Evolutionary conservation across 192 early-diverging fungal species (phyloP).

Genomic region (Endogone sp.): DNA sequence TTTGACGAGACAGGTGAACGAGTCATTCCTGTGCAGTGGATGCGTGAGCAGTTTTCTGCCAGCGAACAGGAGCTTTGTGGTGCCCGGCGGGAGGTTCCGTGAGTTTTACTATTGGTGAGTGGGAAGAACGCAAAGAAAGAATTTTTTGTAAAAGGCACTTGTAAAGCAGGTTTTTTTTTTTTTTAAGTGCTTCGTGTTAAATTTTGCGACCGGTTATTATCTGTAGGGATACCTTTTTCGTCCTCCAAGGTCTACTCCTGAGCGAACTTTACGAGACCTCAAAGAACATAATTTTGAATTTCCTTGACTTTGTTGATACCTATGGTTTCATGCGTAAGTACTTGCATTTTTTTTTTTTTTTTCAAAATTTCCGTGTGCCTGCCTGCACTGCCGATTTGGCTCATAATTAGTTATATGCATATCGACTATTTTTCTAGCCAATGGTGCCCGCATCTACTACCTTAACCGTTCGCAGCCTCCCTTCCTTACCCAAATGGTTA

Average conservation of each 20-base stretch:
- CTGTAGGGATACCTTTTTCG: slow-evolving; percentile 63
- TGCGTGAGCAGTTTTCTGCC: slow-evolving; percentile 55
- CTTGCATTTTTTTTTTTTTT: neutral
- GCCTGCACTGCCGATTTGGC: neutral
- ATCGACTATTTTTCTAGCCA: slow-evolving; percentile 47
- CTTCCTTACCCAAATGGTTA: slow-evolving; percentile 64
- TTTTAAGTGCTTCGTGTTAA: no score
- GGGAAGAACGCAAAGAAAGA: no score
- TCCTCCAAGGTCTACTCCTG: slow-evolving; percentile 57
- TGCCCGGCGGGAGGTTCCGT: slow-evolving; percentile 69
- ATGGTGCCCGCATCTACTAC: slow-evolving; percentile 73
- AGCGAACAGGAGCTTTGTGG: slow-evolving; percentile 57
- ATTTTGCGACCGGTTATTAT: no score
- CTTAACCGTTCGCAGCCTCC: slow-evolving; percentile 75
- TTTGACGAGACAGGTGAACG: slow-evolving; percentile 52
- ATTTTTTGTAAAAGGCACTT: no score
- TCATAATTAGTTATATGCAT: no score
- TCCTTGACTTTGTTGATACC: slow-evolving; percentile 51
- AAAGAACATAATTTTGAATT: slow-evolving; percentile 52
- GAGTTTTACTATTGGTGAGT: slow-evolving; percentile 67
- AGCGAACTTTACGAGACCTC: slow-evolving; percentile 48
- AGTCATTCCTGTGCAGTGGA: slow-evolving; percentile 42
- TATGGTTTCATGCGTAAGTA: slow-evolving; percentile 66
- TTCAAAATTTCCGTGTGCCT: neutral
- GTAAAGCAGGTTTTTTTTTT: no score